Evolutionary conservation across 225 moss, liverwort and hornwort species (phyloP).

Genomic region (Pseudisothecium myosuroides): DNA sequence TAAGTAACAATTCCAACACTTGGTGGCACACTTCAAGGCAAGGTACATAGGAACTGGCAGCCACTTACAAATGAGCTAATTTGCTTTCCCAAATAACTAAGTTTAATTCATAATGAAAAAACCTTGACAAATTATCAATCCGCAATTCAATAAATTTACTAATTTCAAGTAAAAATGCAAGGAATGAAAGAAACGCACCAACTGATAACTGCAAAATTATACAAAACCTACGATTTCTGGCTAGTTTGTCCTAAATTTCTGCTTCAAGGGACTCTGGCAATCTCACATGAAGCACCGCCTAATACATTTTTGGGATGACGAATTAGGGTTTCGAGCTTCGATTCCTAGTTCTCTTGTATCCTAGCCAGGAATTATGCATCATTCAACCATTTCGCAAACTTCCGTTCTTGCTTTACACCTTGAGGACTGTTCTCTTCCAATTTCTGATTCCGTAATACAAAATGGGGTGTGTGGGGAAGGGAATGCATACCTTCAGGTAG

Average conservation of each 20-base stretch:
- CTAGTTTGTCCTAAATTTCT: too few relatives aligned
- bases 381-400: not conserved
- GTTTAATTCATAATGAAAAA: too few relatives aligned
- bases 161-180: not conserved
- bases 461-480: not conserved
- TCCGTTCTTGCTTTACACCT: not conserved
- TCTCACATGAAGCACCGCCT: not conserved
- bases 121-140: not conserved
- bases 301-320: too few relatives aligned
- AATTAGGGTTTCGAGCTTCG: not conserved
- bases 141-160: not conserved
- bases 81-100: too few relatives aligned
- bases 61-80: not conserved
- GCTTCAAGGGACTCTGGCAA: not conserved
- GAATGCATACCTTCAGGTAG: not conserved
- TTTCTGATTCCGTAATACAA: too few relatives aligned
- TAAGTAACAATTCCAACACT: not conserved
- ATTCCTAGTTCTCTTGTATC: too few relatives aligned
- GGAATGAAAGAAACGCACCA: not conserved
- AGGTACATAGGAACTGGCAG: too few relatives aligned
- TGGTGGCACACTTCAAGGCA: not conserved
- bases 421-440: not conserved
- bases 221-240: not conserved
- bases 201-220: not conserved
- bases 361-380: not conserved